A percentile compares a stretch with the other conserved stretches of the same genome.
Evolutionary conservation across 495 filamentous ascomycete species (phyloP).

Genomic region (Xylaria nigripes): DNA sequence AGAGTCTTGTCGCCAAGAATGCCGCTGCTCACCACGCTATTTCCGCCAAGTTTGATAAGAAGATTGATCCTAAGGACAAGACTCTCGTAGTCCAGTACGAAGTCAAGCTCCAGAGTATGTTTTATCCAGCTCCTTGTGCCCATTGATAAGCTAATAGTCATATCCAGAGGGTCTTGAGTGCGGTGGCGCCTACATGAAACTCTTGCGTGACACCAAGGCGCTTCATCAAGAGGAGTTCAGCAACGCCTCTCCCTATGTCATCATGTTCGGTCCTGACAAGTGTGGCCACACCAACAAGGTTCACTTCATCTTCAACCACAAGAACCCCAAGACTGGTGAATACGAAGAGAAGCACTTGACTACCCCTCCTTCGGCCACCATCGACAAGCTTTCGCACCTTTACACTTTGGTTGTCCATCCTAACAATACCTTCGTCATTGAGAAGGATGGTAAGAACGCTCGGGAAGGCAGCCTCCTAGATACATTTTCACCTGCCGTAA

Average conservation of each 20-base stretch:
- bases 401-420: conserved; percentile 95
- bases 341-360: conserved; percentile 99
- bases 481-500: conserved; percentile 87
- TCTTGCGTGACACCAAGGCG: conserved; percentile 94
- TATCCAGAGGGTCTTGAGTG: conserved; percentile 82
- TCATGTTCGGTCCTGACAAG: conserved; percentile 99
- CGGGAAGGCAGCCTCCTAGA: conserved; percentile 90
- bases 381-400: conserved; percentile 81
- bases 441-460: conserved; percentile 75
- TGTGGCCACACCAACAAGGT: conserved; percentile 99
- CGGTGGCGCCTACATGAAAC: conserved; percentile 98
- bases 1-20: conserved; percentile 96
- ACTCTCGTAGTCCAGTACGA: conserved; percentile 97
- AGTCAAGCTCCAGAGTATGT: conserved; percentile 96
- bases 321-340: conserved; percentile 99
- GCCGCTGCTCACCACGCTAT: conserved; percentile 97
- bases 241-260: conserved; percentile 93
- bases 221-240: conserved; percentile 97
- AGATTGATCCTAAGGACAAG: conserved; percentile 95
- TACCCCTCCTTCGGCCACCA: conserved; percentile 72
- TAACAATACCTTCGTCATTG: conserved; percentile 89
- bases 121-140: not conserved
- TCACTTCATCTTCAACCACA: conserved; percentile 99
- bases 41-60: conserved; percentile 95
- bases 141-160: not conserved